Conservation (phyloP, 73 alveolate genomes). For the Tetrahymena borealis region DNA sequence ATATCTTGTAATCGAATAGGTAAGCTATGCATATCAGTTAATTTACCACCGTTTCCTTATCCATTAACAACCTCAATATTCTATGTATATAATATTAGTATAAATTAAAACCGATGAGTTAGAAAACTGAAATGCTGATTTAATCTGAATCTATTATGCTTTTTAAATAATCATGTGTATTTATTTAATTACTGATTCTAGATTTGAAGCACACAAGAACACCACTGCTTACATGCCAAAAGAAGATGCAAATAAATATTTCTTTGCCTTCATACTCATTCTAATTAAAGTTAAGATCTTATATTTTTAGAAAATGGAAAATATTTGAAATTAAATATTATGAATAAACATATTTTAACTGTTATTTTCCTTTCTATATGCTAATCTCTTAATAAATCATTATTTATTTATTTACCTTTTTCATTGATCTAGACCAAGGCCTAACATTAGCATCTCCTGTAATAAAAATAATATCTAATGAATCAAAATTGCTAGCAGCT, state of each 20-base stretch:
- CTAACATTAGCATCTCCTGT: constrained; percentile 41
- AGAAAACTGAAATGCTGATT: not conserved
- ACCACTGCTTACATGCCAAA: constrained; percentile 41
- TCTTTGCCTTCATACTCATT: constrained; percentile 39
- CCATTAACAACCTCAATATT: constrained; percentile 24
- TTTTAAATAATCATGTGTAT: no score
- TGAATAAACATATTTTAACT: not conserved
- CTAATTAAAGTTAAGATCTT: constrained; percentile 17
- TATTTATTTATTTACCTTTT: not conserved
- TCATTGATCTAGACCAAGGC: constrained; percentile 33
- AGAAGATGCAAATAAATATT: constrained; percentile 22
- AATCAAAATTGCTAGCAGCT: constrained; percentile 37
- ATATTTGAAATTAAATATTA: no score
- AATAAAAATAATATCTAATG: constrained; percentile 28
- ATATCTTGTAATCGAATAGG: constrained; percentile 13
- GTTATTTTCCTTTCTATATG: not conserved
- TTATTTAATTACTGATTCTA: constrained; percentile 9
- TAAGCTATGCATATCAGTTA: constrained; percentile 20
- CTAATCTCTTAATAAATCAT: not conserved
- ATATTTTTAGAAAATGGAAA: not conserved
- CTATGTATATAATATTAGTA: no score
- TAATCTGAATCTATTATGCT: not conserved
- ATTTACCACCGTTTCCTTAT: constrained; percentile 35
- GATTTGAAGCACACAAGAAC: constrained; percentile 29
- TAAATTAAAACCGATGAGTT: no score